These are phyloP conservation scores for Xerocomellus chrysenteron DNA, from an alignment of 768 basidiomycete species.

Conservation along the genomic window DNA sequence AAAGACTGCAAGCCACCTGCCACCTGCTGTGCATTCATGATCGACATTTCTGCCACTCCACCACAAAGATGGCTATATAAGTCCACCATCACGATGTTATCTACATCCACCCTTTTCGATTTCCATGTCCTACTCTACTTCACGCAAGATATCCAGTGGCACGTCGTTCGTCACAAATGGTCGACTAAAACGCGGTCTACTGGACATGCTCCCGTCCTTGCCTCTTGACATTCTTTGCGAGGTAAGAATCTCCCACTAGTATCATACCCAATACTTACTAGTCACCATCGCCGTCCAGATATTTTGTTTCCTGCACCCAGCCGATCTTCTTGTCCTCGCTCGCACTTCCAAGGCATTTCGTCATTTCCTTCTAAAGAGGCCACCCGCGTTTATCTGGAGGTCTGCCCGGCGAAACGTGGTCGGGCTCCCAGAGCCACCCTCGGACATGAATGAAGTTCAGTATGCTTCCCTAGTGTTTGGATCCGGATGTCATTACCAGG, in stretches of 20 bases:
- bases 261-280: background rate
- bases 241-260: conserved; percentile 1
- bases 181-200: conserved; percentile 17
- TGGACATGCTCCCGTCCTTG: conserved; percentile 36
- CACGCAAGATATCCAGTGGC: background rate
- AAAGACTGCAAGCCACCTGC: background rate
- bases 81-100: background rate
- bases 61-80: background rate
- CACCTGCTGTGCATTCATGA: too few relatives aligned
- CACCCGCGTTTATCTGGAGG: conserved; percentile 33
- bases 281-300: conserved; percentile 32
- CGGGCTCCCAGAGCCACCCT: conserved; percentile 45
- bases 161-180: background rate
- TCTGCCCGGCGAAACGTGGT: conserved; percentile 36
- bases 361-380: conserved; percentile 35
- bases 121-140: conserved; percentile 7
- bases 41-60: background rate
- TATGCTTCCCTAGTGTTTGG: conserved; percentile 52
- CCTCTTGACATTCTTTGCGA: conserved; percentile 31
- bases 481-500: conserved; percentile 41
- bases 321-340: conserved; percentile 46
- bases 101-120: background rate
- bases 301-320: conserved; percentile 41
- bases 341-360: conserved; percentile 44
- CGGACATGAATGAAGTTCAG: conserved; percentile 48